Evolutionary conservation across 257 asterid species (phyloP), one percentile per base, ranked within the genome.

Genomic region (Eustoma russellianum): DNA sequence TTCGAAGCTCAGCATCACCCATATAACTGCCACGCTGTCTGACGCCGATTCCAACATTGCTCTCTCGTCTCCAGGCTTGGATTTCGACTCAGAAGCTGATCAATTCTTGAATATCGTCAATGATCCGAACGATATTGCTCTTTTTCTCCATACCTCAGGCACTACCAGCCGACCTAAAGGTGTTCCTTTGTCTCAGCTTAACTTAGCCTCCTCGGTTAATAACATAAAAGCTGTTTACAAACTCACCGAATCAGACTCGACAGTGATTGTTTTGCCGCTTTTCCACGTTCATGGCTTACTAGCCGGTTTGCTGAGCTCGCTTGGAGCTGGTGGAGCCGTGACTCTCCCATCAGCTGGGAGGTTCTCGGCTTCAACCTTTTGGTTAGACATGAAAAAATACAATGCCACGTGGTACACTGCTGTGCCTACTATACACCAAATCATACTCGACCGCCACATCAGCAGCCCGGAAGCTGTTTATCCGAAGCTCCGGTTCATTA

Each of bases 91-190:
- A 3, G 64, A 71, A 57, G 33, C 43, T 9, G 73, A 61, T 41
- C 57, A 79, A 49, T 61, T 80, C 35, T 61, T 83, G 0, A 41
- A 74, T 55, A 67, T 88, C 57, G 58, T 65, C 2, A 88, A 88
- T 62, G 88, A 88, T 40, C 87, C 97, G 7, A 68, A 79, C 24
- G 99, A 92, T 63, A 75, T 59, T 38, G 76, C 97, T 3, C 95
- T 92, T 18, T 92, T 92, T 71, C 95, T 92, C 61, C 99, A 92
- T 69, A 92, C 99, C n/a, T 92, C 99, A 55, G 99, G 99, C 59
- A 92, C 99, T 62, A 92, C 99, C 9, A 92, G 99, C 74, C 81
- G 94, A 6, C 99, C 99, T 46, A 92, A 92, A 61, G 98, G 99
- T 14, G 97, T 92, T 15, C 99, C 99, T 0, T 59, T 92, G 28